Percentiles rank a stretch among this genome's conserved stretches.
Conservation (phyloP, 306 rosid genomes). For the Morella rubra region DNA sequence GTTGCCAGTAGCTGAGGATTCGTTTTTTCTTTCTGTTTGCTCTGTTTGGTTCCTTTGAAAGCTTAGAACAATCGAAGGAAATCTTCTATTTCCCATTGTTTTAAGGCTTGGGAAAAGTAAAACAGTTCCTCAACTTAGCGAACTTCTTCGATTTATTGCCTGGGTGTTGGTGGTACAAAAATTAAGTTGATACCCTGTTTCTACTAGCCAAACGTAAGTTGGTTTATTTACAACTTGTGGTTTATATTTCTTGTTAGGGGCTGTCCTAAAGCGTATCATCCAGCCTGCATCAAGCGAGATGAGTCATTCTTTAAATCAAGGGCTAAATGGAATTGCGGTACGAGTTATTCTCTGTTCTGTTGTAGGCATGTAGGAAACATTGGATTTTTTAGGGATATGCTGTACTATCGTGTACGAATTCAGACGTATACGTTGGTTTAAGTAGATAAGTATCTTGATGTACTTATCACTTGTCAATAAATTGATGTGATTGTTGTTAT, state of each 20-base stretch:
- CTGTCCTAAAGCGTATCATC: slow-evolving; percentile 98
- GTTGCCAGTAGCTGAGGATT: background rate
- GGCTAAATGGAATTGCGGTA: slow-evolving; percentile 99
- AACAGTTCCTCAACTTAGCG: background rate
- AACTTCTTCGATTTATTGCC: background rate
- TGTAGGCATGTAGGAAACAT: background rate
- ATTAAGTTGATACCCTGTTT: background rate
- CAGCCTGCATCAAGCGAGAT: slow-evolving; percentile 87
- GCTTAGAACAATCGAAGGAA: background rate
- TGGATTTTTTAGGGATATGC: background rate
- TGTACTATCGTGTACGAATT: background rate
- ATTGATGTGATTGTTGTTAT: background rate
- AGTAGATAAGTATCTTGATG: background rate
- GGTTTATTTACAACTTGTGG: slow-evolving; percentile 3
- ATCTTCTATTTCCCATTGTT: background rate
- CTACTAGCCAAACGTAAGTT: background rate
- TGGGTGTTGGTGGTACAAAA: background rate
- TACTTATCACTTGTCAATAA: background rate
- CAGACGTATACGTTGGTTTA: background rate
- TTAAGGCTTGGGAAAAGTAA: background rate
- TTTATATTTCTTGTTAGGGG: slow-evolving; percentile 51
- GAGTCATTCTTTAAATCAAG: slow-evolving; percentile 83
- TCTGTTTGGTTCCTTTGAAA: background rate
- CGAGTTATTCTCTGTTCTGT: slow-evolving; percentile 6
- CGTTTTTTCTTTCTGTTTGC: background rate